Base-by-base conservation (phyloP, 1,284 basidiomycete species). In the Tilletia horrida region DNA sequence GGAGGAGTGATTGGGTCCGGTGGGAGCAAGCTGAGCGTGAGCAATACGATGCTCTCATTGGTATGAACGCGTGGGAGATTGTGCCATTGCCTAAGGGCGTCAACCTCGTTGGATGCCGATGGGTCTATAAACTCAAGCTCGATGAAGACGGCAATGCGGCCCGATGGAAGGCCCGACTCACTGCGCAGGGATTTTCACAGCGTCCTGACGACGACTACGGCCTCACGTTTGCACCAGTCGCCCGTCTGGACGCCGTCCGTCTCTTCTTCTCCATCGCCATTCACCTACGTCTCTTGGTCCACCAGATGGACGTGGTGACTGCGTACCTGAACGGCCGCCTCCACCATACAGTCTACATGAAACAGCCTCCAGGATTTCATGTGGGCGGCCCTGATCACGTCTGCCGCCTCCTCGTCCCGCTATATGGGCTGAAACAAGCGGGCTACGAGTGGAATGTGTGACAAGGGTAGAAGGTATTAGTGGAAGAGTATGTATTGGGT, bases 1-100 rank as follows among this genome's bases (percentile, higher is more conserved):
- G 11, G 21, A 21, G 64, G 62, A 69, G 72, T 11, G 69, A 70
- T 16, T 67, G 65, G 18, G 67, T 64, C 21, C 72, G 44, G 62
- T 72, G 69, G 52, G 27, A 23, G 21, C 11, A 23, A 21, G 50
- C 50, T 11, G 27, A 25, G 23, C 50, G 27, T 4, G 50, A 52
- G 23, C 21, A 52, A 27, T 52, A 52, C 27, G 50, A 52, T 27
- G 21, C 50, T 21, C 23, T 52, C 3, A 27, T 52, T 11, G 27
- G 13, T 9, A 52, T 25, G 50, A 52, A 52, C 21, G 27, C 50
- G 2, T 52, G 50, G 50, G 50, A 52, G 50, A 25, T 25, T 13
- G 50, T 52, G 8, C 13, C 23, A 21, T 11, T 21, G 23, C 50
- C 21, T 6, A 3, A 52, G 4, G 50, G 21, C 8, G 27, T 13